Evolutionary conservation across 345 rosid species (phyloP), one percentile per base, ranked within the genome.

Genomic region (Citropsis articulata): DNA sequence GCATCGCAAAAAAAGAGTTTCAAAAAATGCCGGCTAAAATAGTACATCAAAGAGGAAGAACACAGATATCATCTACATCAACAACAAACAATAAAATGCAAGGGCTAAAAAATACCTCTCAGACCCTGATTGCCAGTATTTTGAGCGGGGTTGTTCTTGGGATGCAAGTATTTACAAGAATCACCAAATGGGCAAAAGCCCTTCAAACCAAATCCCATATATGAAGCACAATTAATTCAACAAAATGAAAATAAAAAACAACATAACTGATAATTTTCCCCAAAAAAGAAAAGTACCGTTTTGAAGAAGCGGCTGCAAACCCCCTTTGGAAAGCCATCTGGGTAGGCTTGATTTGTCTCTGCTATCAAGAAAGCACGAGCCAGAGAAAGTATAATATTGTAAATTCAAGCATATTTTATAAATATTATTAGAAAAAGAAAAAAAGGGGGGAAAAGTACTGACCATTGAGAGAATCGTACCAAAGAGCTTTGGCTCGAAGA

Each of bases 111-210:
- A 1, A 22, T 42, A 81, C 75, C 79, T 21, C 18, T 22, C 59
- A 75, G 60, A 75, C 64, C 63, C 61, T 63, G 50, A 66, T 79
- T 33, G 6, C 53, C 24, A 3, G 64, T 5, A 45, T 64, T 13
- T 22, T 48, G 24, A 21, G 67, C 22, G 63, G 59, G 71, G 83
- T 5, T 69, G 73, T 40, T 80, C 55, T 66, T 80, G 30, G 94
- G 85, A 82, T 96, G 98, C 57, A 87, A 79, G 79, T 89, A 96
- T 79, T 86, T 92, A 71, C 98, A 96, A 73, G 98, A 90, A 82
- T 92, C 92, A 57, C 94, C 98, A 27, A 72, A 91, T 22, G 88
- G 95, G 79, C 98, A 96, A 81, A 88, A 94, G 0, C 94, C 95
- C 97, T 95, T 78, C 70, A 83, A 77, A 22, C 71, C 9, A 72